phyloP scores from a whole-genome alignment of 2,329 filamentous ascomycete genomes.

The Ophiocordyceps australis region DNA sequence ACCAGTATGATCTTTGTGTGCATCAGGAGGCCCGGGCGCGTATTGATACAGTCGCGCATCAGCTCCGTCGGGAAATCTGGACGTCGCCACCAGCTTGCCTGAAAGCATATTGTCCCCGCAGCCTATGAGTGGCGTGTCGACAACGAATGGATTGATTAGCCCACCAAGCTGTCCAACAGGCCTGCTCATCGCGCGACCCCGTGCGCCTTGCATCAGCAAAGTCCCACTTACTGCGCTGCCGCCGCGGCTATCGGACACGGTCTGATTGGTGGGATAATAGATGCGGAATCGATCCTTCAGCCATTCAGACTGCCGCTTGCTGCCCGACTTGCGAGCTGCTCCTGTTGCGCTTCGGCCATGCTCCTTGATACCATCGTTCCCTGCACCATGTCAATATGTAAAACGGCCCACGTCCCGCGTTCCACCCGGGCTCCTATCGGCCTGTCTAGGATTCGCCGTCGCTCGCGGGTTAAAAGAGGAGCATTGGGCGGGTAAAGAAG shows the following conservation, averaged over 20 bases:
- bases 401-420: neutral
- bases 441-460: too few species aligned
- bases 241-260: conserved; percentile 46
- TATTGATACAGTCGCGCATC: conserved; percentile 60
- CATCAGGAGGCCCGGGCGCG: conserved; percentile 54
- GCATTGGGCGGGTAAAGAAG: too few species aligned
- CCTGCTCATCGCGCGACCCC: too few species aligned
- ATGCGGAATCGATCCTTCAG: conserved; percentile 41
- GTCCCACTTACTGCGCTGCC: conserved; percentile 29
- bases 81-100: conserved; percentile 52
- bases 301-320: conserved; percentile 7
- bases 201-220: too few species aligned
- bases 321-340: conserved; percentile 8
- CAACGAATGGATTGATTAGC: too few species aligned
- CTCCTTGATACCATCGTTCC: conserved; percentile 23
- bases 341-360: conserved; percentile 23
- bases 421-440: conserved; percentile 2
- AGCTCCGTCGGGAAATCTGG: conserved; percentile 51
- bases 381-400: conserved; percentile 5
- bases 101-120: conserved; percentile 72
- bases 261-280: conserved; percentile 64
- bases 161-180: too few species aligned
- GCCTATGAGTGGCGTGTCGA: conserved; percentile 30
- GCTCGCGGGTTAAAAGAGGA: too few species aligned
- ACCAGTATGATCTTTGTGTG: conserved; percentile 66